These are phyloP conservation scores for Colletotrichum siamense DNA, from an alignment of 2,329 filamentous ascomycete species.

Conservation along the genomic window DNA sequence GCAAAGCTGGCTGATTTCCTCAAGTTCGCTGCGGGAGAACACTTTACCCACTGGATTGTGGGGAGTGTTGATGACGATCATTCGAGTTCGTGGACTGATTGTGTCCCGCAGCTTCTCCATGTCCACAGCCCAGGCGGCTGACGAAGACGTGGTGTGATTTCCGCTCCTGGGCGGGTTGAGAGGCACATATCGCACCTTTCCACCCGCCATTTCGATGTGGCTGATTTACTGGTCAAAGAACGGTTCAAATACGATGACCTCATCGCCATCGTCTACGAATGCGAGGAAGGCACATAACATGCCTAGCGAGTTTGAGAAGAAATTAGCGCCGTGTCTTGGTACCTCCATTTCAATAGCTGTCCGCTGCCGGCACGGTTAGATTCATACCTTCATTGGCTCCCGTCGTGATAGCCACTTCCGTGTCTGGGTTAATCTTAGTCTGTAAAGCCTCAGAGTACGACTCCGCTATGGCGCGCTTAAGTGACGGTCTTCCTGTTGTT, in stretches of 20 bases:
- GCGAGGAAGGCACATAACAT: conserved; percentile 99
- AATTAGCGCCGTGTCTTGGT: too few species aligned
- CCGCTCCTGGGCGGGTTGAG: conserved; percentile 87
- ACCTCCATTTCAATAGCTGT: background rate
- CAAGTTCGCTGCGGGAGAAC: conserved; percentile 82
- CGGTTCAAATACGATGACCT: conserved; percentile 97
- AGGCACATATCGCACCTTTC: conserved; percentile 92
- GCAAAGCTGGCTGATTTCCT: conserved; percentile 85
- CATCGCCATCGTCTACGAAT: conserved; percentile 92
- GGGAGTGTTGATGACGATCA: conserved; percentile 90
- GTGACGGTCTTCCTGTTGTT: conserved; percentile 87
- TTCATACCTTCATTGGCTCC: conserved; percentile 77
- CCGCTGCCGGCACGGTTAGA: background rate
- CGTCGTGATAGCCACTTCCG: conserved; percentile 93
- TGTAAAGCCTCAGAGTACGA: conserved; percentile 92
- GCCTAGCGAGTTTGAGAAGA: conserved; percentile 43
- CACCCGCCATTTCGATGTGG: conserved; percentile 98
- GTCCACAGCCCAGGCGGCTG: conserved; percentile 87
- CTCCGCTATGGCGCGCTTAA: conserved; percentile 91
- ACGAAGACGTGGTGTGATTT: conserved; percentile 78
- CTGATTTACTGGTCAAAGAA: conserved; percentile 99
- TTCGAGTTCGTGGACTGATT: conserved; percentile 87
- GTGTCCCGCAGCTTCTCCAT: conserved; percentile 81
- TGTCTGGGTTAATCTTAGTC: conserved; percentile 81
- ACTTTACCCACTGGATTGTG: conserved; percentile 98